phyloP scores from a whole-genome alignment of 306 rosid species.

The Begonia peltatifolia region DNA sequence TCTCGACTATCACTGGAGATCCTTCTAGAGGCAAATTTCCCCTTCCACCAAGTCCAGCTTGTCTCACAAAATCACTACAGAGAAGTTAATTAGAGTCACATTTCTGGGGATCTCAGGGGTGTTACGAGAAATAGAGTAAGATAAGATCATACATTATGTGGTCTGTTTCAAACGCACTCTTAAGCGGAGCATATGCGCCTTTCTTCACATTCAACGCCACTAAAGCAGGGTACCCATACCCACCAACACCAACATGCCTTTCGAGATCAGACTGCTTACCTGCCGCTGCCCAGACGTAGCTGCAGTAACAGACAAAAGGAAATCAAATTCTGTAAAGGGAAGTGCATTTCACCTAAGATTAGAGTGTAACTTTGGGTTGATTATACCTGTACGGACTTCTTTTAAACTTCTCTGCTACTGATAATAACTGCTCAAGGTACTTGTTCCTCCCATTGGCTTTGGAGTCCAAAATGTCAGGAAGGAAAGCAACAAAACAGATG shows the following conservation, averaged over 20 bases:
- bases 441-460: conserved; percentile 93
- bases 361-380: too few species aligned
- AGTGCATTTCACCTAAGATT: too few species aligned
- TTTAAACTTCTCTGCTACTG: conserved; percentile 90
- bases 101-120: too few species aligned
- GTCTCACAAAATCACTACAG: conserved; percentile 68
- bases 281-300: conserved; percentile 88
- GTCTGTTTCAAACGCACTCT: conserved; percentile 84
- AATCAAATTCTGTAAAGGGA: too few species aligned
- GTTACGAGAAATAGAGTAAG: not conserved
- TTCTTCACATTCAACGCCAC: conserved; percentile 85
- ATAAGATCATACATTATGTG: conserved; percentile 51
- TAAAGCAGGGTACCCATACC: conserved; percentile 95
- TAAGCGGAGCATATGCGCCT: conserved; percentile 84
- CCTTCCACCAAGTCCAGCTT: conserved; percentile 86
- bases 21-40: conserved; percentile 68
- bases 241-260: conserved; percentile 83
- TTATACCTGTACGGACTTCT: conserved; percentile 82
- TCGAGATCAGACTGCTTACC: conserved; percentile 89
- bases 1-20: conserved; percentile 44
- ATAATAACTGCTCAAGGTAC: conserved; percentile 58
- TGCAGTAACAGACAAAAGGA: conserved; percentile 7
- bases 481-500: conserved; percentile 90
- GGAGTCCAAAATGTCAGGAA: conserved; percentile 93
- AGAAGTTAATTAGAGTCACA: not conserved